These are phyloP conservation scores for Aristolochia californica DNA, from an alignment of 164 flowering plant species.

Conservation along the genomic window DNA sequence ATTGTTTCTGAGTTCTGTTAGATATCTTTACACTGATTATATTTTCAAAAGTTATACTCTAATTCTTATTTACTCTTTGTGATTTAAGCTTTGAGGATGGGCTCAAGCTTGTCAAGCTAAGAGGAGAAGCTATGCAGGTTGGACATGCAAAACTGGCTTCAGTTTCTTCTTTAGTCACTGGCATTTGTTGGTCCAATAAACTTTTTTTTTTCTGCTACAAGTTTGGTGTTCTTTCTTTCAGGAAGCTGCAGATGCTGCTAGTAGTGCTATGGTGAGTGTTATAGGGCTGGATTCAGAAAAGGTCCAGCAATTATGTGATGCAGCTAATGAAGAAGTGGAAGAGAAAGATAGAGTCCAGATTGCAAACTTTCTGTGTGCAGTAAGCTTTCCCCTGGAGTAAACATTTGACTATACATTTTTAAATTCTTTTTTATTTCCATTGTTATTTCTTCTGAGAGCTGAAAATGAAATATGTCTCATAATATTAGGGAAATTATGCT, in stretches of 20 bases:
- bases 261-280: constrained; percentile 93
- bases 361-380: constrained; percentile 90
- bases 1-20: no score
- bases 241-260: constrained; percentile 97
- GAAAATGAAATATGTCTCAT: constrained; percentile 1
- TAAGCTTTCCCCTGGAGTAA: constrained; percentile 23
- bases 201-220: constrained; percentile 1
- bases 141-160: background rate
- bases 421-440: background rate
- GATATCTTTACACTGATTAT: no score
- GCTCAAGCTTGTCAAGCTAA: constrained; percentile 84
- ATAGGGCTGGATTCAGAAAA: constrained; percentile 89
- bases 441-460: constrained; percentile 1
- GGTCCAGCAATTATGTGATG: constrained; percentile 90
- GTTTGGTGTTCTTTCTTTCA: constrained; percentile 18
- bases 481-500: constrained; percentile 83
- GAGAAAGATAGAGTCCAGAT: constrained; percentile 80
- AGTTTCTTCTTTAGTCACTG: background rate
- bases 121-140: constrained; percentile 99
- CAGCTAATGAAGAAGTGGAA: constrained; percentile 90
- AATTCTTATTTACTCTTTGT: constrained; percentile 1
- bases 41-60: background rate
- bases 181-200: background rate
- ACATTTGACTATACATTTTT: background rate
- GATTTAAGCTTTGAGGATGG: constrained; percentile 92